These are phyloP conservation scores for Kluyveromyces wickerhamii DNA, from an alignment of 805 yeast genomes.

Conservation along the genomic window DNA sequence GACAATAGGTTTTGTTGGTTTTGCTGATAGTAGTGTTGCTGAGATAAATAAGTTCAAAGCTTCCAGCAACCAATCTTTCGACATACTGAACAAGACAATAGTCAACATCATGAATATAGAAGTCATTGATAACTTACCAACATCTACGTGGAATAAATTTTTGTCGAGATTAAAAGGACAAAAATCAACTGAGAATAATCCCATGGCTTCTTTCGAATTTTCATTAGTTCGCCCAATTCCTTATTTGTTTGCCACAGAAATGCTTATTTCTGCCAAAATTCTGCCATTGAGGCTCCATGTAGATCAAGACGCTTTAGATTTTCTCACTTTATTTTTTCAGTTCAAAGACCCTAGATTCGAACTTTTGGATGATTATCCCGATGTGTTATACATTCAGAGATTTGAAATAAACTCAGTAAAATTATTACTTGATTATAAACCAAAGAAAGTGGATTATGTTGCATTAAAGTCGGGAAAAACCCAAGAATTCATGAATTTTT, in stretches of 20 bases:
- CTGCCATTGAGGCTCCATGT: conserved; percentile 77
- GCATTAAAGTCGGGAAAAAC: conserved; percentile 80
- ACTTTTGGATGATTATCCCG: conserved; percentile 52
- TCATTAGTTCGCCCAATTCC: conserved; percentile 59
- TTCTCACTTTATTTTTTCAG: conserved; percentile 68
- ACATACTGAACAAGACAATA: conserved; percentile 41
- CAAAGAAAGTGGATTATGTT: conserved; percentile 76
- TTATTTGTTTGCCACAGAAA: conserved; percentile 59
- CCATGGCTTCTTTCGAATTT: conserved; percentile 49
- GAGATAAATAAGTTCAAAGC: conserved; percentile 31
- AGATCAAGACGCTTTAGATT: conserved; percentile 91
- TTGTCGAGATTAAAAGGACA: conserved; percentile 59
- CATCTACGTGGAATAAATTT: conserved; percentile 88
- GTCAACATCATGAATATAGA: conserved; percentile 47
- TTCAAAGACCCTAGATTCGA: conserved; percentile 68
- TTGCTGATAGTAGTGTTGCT: conserved; percentile 30
- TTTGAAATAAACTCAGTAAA: conserved; percentile 52
- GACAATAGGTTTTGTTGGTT: conserved; percentile 38
- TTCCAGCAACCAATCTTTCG: conserved; percentile 31
- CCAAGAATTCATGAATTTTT: conserved; percentile 80
- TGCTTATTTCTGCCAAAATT: conserved; percentile 42
- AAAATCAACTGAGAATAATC: conserved; percentile 40
- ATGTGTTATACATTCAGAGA: conserved; percentile 59
- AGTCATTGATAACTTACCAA: conserved; percentile 67
- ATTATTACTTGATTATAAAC: conserved; percentile 80